Percentiles rank a stretch among this genome's conserved stretches.
phyloP scores from a whole-genome alignment of 2,329 filamentous ascomycete species.

The Pseudopithomyces chartarum region DNA sequence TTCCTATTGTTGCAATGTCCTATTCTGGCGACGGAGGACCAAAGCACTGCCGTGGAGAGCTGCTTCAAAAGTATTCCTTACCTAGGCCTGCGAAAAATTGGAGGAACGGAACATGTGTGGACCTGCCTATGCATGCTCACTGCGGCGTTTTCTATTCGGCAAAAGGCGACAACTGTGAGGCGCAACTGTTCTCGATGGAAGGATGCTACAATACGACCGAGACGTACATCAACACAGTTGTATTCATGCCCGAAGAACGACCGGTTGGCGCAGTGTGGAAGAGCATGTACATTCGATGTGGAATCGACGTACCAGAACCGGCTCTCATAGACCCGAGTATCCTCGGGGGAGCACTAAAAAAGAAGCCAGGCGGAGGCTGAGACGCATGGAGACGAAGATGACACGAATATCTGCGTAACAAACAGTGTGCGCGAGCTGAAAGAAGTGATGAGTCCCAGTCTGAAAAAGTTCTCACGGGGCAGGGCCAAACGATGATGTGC shows the following conservation, averaged over 20 bases:
- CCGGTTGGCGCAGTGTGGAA: conserved; percentile 39
- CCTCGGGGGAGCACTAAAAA: conserved; percentile 30
- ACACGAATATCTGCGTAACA: background rate
- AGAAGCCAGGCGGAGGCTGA: conserved; percentile 30
- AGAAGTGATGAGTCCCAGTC: too few relatives aligned
- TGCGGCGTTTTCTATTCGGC: conserved; percentile 41
- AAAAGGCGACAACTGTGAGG: conserved; percentile 44
- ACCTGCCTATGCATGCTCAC: conserved; percentile 35
- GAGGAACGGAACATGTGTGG: conserved; percentile 39
- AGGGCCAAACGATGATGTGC: too few relatives aligned
- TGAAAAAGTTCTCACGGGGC: too few relatives aligned
- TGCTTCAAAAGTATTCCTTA: conserved; percentile 32
- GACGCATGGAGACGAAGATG: background rate
- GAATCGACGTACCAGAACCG: conserved; percentile 34
- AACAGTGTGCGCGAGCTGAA: too few relatives aligned
- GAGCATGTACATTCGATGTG: conserved; percentile 42
- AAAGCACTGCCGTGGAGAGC: conserved; percentile 41
- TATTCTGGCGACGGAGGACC: conserved; percentile 40
- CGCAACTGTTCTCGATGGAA: conserved; percentile 36
- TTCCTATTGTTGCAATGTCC: conserved; percentile 39
- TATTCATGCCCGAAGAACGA: conserved; percentile 44
- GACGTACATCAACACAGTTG: conserved; percentile 40
- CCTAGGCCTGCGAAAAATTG: conserved; percentile 28
- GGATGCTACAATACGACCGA: conserved; percentile 34
- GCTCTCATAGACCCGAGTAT: conserved; percentile 35